Evolutionary conservation across 345 rosid species (phyloP).

Genomic region (Murraya paniculata): DNA sequence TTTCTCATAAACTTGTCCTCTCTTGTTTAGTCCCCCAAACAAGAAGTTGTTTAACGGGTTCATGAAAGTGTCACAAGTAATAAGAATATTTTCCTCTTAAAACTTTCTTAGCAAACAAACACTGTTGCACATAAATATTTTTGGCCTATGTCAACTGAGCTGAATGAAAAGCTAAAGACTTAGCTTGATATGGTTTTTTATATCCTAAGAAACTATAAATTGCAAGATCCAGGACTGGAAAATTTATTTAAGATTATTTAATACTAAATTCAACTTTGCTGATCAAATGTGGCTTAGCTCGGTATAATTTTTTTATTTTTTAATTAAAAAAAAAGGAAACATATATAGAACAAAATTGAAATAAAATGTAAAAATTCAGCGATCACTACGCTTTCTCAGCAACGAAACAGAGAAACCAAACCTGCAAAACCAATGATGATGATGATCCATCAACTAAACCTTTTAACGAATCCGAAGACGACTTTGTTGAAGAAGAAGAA

Average conservation of each 20-base stretch:
- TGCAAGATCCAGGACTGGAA: background rate
- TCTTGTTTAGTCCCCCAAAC: background rate
- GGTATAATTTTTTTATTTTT: background rate
- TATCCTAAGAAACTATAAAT: background rate
- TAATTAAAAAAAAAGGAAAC: background rate
- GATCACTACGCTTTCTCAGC: conserved; percentile 4
- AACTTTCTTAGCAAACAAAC: background rate
- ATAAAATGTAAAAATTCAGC: background rate
- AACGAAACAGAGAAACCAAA: conserved; percentile 18
- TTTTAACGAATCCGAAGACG: conserved; percentile 39
- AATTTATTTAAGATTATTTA: background rate
- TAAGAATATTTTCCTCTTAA: background rate
- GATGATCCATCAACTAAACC: conserved; percentile 47
- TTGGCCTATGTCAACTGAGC: background rate
- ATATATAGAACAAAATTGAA: background rate
- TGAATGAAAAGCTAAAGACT: background rate
- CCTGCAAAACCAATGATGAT: conserved; percentile 36
- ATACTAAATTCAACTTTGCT: background rate
- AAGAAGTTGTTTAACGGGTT: background rate
- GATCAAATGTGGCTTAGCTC: background rate
- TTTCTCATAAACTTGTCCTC: background rate
- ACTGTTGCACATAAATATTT: background rate
- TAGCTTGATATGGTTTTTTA: background rate
- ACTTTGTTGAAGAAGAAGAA: conserved; percentile 31
- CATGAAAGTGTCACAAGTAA: too few relatives aligned